Evolutionary conservation across 768 basidiomycete species (phyloP), one percentile per base, ranked within the genome.

Genomic region (Russula earlei): DNA sequence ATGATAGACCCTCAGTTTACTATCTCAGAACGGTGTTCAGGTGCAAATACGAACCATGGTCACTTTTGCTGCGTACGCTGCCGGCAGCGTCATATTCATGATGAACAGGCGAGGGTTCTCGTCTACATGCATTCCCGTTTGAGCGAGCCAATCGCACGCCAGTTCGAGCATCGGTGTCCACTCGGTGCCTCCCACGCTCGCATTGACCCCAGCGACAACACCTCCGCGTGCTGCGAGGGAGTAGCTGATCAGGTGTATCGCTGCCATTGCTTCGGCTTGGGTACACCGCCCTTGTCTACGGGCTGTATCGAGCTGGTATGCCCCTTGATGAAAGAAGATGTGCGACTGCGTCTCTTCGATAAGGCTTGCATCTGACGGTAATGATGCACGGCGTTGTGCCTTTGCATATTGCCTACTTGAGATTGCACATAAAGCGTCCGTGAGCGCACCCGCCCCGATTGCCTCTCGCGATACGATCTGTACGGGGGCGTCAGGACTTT

Each of bases 191-290:
- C 86, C 82, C 51, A 85, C 47, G 22, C 41, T 58, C 19, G 57
- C 57, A 20, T 58, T 58, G 22, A 25, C 47, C 17, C 57, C 84
- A 2, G 81, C 82, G 66, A 90, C 71, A 14, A 40, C 36, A n/a
- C 62, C 62, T 33, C 62, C 62, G 5, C 51, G 49, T 38, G 9
- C 44, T 11, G 59, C 55, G 56, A 86, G 74, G 42, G 84, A 85
- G 68, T 83, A 88, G 63, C 77, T 80, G 56, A 89, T 75, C 59
- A 92, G 78, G 67, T 88, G 87, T 41, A 89, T 66, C 5, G 90
- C 87, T 4, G 90, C 88, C 60, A 85, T 75, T 10, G 86, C 90
- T 62, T 91, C 87, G 46, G 74, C 74, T 55, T 86, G 86, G 40
- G 72, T 73, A 49, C 55, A 57, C 22, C 57, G 59, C 9, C 52